Evolutionary conservation across 208 protist species (phyloP).

Genomic region (Acanthamoeba sp.): DNA sequence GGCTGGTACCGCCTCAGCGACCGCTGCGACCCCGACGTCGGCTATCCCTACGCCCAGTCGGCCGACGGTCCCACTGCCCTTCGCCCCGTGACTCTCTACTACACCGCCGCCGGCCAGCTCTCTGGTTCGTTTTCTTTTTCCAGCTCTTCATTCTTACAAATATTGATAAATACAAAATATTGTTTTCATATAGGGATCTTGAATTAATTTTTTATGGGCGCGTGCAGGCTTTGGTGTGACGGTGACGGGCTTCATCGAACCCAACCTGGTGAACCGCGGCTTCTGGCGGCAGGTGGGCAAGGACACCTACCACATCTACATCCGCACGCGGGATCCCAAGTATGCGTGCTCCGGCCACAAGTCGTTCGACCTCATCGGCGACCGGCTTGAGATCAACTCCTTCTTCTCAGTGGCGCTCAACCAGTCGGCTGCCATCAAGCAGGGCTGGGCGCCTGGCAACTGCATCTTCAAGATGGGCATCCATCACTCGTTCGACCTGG

Average conservation of each 20-base stretch:
- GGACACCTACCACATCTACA: conserved; percentile 36
- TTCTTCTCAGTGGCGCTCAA: conserved; percentile 37
- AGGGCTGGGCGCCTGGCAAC: conserved; percentile 43
- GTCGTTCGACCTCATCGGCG: conserved; percentile 4
- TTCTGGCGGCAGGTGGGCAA: background rate
- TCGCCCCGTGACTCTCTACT: conserved; percentile 13
- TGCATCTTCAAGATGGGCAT: conserved; percentile 47
- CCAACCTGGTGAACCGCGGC: conserved; percentile 6
- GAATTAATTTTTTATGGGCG: background rate
- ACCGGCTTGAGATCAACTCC: conserved; percentile 45
- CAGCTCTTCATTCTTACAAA: no score
- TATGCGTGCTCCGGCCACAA: conserved; percentile 1
- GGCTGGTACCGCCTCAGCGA: background rate
- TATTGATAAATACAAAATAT: no score
- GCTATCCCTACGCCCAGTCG: background rate
- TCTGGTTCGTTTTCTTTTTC: background rate
- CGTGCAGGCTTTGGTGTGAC: background rate
- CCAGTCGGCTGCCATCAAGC: background rate
- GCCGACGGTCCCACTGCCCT: background rate
- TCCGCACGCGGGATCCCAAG: conserved; percentile 42
- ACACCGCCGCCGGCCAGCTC: conserved; percentile 38
- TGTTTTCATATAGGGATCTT: no score
- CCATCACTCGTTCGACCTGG: conserved; percentile 44
- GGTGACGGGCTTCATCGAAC: background rate
- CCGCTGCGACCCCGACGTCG: conserved; percentile 10